phyloP scores from a whole-genome alignment of 495 filamentous ascomycete genomes.

The Penicillium roqueforti region DNA sequence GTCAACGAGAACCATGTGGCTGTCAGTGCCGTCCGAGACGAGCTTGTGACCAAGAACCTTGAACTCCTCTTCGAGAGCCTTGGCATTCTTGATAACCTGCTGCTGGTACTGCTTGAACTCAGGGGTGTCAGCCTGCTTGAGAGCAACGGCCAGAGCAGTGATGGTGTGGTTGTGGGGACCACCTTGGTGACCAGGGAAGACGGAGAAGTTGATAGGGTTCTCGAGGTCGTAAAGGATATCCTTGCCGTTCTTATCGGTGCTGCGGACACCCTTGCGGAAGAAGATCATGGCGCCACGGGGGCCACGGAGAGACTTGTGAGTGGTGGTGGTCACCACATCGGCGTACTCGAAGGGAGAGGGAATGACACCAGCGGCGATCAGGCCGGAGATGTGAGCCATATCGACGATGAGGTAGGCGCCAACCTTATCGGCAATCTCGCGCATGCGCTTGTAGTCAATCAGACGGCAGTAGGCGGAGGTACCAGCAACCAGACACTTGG shows the following conservation, averaged over 20 bases:
- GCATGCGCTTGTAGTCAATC: conserved; percentile 96
- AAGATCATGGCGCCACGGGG: conserved; percentile 99
- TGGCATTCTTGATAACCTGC: conserved; percentile 88
- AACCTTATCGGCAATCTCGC: conserved; percentile 90
- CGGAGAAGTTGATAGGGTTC: conserved; percentile 95
- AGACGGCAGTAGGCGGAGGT: conserved; percentile 98
- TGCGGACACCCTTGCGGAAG: conserved; percentile 93
- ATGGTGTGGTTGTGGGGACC: conserved; percentile 99
- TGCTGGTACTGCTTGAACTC: conserved; percentile 97
- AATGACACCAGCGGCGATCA: conserved; percentile 90
- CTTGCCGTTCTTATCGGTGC: conserved; percentile 86
- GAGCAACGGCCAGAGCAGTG: conserved; percentile 91
- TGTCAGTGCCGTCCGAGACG: conserved; percentile 94
- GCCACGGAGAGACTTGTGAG: conserved; percentile 98
- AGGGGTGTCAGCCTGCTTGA: conserved; percentile 88
- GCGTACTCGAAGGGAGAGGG: conserved; percentile 91
- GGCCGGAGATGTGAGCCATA: conserved; percentile 98
- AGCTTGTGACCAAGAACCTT: conserved; percentile 82
- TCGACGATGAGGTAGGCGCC: conserved; percentile 94
- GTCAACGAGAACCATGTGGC: conserved; percentile 96
- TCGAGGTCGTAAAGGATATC: conserved; percentile 91
- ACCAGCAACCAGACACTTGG: conserved; percentile 92
- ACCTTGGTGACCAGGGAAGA: conserved; percentile 99
- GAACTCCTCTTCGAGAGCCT: conserved; percentile 67
- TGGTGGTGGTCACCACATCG: conserved; percentile 98